Base-by-base conservation (phyloP, 495 filamentous ascomycete species). In the Hypoxylon fuscum region DNA sequence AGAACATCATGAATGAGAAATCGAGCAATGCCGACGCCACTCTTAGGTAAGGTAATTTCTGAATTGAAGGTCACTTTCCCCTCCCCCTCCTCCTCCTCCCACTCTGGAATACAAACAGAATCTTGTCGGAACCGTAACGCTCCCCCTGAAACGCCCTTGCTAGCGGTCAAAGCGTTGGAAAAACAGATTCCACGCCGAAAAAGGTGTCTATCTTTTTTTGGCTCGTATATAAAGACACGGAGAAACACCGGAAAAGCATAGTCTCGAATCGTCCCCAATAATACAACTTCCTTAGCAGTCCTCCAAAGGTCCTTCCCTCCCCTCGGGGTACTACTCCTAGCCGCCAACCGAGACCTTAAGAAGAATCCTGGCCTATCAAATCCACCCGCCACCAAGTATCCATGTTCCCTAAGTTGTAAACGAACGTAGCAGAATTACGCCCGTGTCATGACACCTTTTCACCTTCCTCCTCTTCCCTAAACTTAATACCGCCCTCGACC, bases 401-500 rank as follows among this genome's bases (percentile, higher is more conserved):
- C n/a, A n/a, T 51, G 40, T 20, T 20, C 20, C 10, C 25, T 32
- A 29, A 56, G 32, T n/a, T 18, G 34, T 37, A 45, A 48, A 44
- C 10, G 20, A 35, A 23, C 17, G 34, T 9, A 31, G 32, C n/a
- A 52, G 2, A 47, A 23, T 42, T 31, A 17, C 21, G 56, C 51
- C 25, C 51, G 32, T 46, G 62, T 72, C 60, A 68, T 62, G 66
- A 71, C 1, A 84, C 78, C 58, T 83, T 82, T 56, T 81, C 79
- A 0, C 77, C 79, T 41, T 77, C 76, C 52, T 87, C 86, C 69
- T 90, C 88, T 62, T 91, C 88, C 41, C 86, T 80, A 58, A 87
- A 81, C 65, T 83, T 83, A 52, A 96, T 75, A 5, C 91, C 89
- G 12, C 83, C 88, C 5, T 87, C 84, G 3, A 93, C 86, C 54